Conservation (phyloP, 139 green algal genomes). For the Coccomyxa sp. region DNA sequence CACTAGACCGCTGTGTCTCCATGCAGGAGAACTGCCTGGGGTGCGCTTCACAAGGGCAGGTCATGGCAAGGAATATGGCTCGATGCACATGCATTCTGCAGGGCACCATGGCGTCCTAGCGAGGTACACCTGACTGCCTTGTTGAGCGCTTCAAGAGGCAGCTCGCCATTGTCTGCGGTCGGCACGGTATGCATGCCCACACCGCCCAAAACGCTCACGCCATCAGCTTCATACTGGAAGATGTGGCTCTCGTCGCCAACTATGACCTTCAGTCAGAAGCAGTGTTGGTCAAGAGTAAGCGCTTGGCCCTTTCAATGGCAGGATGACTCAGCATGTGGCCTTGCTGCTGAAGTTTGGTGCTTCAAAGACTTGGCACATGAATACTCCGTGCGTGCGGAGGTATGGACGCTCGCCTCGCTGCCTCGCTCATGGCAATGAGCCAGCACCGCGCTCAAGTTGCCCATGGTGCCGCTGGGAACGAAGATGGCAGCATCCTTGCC, state of each 20-base stretch:
- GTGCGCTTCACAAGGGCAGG: too few species aligned
- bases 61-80: too few species aligned
- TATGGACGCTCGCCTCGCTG: slow-evolving; percentile 16
- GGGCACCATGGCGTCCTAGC: neutral
- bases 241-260: slow-evolving; percentile 48
- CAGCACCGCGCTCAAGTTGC: slow-evolving; percentile 66
- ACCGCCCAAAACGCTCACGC: slow-evolving; percentile 27
- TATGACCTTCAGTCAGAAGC: slow-evolving; percentile 37
- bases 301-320: neutral
- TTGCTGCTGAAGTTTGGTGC: too few species aligned
- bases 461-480: slow-evolving; percentile 72
- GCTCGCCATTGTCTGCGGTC: slow-evolving; percentile 15
- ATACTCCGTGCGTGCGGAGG: too few species aligned
- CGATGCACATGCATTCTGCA: too few species aligned
- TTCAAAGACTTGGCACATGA: too few species aligned
- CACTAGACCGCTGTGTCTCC: neutral
- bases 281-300: neutral
- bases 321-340: neutral
- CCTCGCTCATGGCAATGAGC: slow-evolving; percentile 18
- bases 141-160: slow-evolving; percentile 5
- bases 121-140: slow-evolving; percentile 10
- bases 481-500: slow-evolving; percentile 73
- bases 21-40: neutral
- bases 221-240: slow-evolving; percentile 50
- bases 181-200: slow-evolving; percentile 27